Evolutionary conservation across 371 early-diverging fungal species (phyloP).

Genomic region (Coemansia sp.): DNA sequence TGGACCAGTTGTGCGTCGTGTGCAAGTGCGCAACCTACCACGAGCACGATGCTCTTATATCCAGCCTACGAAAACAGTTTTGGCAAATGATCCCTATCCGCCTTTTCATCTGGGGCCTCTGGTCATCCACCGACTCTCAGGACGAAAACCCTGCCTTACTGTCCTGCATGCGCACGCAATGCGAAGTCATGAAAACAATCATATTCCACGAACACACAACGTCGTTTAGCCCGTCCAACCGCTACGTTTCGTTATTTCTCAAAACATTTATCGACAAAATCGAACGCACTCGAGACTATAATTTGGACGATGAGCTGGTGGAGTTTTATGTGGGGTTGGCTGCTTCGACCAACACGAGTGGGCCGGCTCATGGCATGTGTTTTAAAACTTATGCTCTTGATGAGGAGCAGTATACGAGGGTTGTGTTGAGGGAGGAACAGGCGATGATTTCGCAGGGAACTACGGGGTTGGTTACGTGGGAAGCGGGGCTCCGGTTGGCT

Average conservation of each 20-base stretch:
- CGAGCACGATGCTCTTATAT: slow-evolving; percentile 38
- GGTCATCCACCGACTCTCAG: slow-evolving; percentile 13
- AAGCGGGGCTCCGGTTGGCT: slow-evolving; percentile 52
- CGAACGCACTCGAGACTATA: slow-evolving; percentile 25
- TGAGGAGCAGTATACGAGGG: slow-evolving; percentile 40
- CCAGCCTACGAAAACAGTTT: slow-evolving; percentile 48
- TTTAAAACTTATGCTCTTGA: slow-evolving; percentile 48
- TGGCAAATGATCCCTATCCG: slow-evolving; percentile 50
- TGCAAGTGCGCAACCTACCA: slow-evolving; percentile 45
- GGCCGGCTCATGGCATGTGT: slow-evolving; percentile 15
- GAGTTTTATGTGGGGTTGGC: slow-evolving; percentile 41
- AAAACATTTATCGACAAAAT: slow-evolving; percentile 38
- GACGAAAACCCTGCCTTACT: slow-evolving; percentile 29
- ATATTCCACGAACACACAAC: slow-evolving; percentile 49
- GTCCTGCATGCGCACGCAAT: slow-evolving; percentile 36
- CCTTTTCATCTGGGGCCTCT: slow-evolving; percentile 30
- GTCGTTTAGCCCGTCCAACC: slow-evolving; percentile 36
- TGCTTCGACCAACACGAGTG: slow-evolving; percentile 18
- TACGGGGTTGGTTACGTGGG: slow-evolving; percentile 59
- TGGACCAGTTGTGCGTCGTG: slow-evolving; percentile 42
- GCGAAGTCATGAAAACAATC: slow-evolving; percentile 47
- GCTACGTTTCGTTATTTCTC: slow-evolving; percentile 37
- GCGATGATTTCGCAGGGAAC: slow-evolving; percentile 54
- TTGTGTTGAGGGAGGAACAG: slow-evolving; percentile 51
- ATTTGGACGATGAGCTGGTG: slow-evolving; percentile 45